Evolutionary conservation across 192 early-diverging fungal species (phyloP).

Genomic region (Podila epigama): DNA sequence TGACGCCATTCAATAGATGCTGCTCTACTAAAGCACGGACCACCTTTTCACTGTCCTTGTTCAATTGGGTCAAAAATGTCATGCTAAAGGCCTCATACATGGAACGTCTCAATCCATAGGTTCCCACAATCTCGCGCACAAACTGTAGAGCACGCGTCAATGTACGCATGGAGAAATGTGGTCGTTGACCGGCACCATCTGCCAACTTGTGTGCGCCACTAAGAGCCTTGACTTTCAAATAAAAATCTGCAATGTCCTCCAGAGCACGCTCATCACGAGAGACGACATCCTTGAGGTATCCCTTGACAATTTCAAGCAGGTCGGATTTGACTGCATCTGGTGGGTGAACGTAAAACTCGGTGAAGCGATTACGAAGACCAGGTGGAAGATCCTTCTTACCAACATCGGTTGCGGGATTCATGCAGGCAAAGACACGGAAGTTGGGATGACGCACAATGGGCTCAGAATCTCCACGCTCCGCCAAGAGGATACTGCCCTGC

Average conservation of each 20-base stretch:
- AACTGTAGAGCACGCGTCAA: conserved; percentile 89
- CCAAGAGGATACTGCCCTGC: conserved; percentile 81
- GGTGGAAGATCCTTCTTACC: conserved; percentile 96
- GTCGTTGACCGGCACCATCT: conserved; percentile 88
- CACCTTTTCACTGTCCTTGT: conserved; percentile 66
- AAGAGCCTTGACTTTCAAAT: conserved; percentile 75
- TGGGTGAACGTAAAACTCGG: conserved; percentile 94
- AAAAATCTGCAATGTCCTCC: conserved; percentile 83
- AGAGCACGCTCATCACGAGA: conserved; percentile 66
- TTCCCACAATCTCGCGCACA: conserved; percentile 69
- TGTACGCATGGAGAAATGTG: conserved; percentile 94
- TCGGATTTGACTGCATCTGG: conserved; percentile 86
- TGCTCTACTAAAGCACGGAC: conserved; percentile 65
- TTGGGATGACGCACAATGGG: conserved; percentile 87
- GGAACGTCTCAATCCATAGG: conserved; percentile 83
- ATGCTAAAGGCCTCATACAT: conserved; percentile 94
- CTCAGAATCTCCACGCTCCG: conserved; percentile 91
- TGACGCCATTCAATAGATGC: conserved; percentile 64
- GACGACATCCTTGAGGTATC: conserved; percentile 73
- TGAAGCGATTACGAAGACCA: conserved; percentile 90
- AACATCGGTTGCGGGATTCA: conserved; percentile 99
- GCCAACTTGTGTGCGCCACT: conserved; percentile 76
- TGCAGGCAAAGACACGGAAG: conserved; percentile 97
- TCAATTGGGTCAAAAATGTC: conserved; percentile 94
- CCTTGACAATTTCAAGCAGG: conserved; percentile 79